Base-by-base conservation (phyloP, 1,139 yeast genomes). In the Blastobotrys capitulatus region DNA sequence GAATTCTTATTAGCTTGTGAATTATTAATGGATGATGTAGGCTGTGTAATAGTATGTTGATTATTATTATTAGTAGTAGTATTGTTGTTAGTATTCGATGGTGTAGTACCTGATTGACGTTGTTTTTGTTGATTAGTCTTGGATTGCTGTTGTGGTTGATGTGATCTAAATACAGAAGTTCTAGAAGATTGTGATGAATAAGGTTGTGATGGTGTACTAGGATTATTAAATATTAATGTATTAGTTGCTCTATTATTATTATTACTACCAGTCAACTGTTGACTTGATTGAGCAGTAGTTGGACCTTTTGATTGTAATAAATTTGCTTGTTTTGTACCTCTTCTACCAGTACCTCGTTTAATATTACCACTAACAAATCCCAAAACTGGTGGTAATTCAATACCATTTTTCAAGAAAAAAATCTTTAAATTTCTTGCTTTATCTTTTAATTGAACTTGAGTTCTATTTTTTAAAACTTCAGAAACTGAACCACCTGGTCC, bases 371-470 rank as follows among this genome's bases (percentile, higher is more conserved):
- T 89, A 25, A 90, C 97, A 57, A 83, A 82, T 49, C 72, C 74
- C 55, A 92, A 71, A 60, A 87, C 90, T 2, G 76, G 80, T 0
- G 97, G 97, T 5, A 90, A 79, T 6, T 86, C 69, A 18, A 64
- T 50, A 0, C 70, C 71, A 34, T 64, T 59, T 42, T 88, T 86
- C 52, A 89, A 70, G 64, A 84, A 88, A 56, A 84, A 83, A 76
- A 87, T 78, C 65, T 90, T 92, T 87, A 96, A 85, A 63, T 92
- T 92, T 57, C 97, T 77, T 0, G 97, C 97, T 63, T 92, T 92
- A 64, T 92, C 98, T 64, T 92, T 92, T 52, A 92, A 74, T 65
- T 90, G 97, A 12, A 90, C 89, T 63, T 89, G 95, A 12, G 85
- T 83, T 62, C 97, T 75, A 62, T 88, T 86, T 65, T 87, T 90